These are phyloP conservation scores for Astrocystis sublimbata DNA, from an alignment of 495 filamentous ascomycete species.

Conservation along the genomic window DNA sequence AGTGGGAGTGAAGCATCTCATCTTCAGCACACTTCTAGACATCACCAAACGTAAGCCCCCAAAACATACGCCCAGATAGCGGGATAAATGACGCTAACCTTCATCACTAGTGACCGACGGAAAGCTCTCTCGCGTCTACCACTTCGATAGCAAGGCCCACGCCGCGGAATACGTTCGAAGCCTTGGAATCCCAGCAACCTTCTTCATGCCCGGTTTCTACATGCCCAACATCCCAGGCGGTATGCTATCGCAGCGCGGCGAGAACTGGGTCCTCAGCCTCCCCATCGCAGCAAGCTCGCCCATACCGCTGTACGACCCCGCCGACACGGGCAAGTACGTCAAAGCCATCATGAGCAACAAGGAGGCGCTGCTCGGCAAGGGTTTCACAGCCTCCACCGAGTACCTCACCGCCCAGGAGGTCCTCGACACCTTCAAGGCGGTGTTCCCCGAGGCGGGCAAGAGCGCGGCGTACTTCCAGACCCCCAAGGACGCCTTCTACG, in stretches of 20 bases:
- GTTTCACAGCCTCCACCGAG: slow-evolving; percentile 48
- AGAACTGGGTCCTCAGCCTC: slow-evolving; percentile 44
- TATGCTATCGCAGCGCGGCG: slow-evolving; percentile 33
- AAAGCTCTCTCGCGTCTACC: slow-evolving; percentile 51
- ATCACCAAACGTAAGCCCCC: slow-evolving; percentile 15
- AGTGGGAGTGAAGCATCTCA: slow-evolving; percentile 50
- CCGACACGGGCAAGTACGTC: slow-evolving; percentile 60
- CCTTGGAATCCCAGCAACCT: slow-evolving; percentile 52
- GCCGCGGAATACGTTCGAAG: slow-evolving; percentile 59
- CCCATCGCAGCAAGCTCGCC: slow-evolving; percentile 40
- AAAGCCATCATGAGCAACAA: slow-evolving; percentile 49
- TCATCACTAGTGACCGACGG: slow-evolving; percentile 42
- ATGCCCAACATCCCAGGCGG: slow-evolving; percentile 53
- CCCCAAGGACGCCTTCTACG: slow-evolving; percentile 49
- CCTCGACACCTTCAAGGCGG: slow-evolving; percentile 49
- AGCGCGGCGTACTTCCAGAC: slow-evolving; percentile 45
- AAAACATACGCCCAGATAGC: neutral
- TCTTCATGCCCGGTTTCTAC: slow-evolving; percentile 60
- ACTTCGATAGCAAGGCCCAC: slow-evolving; percentile 64
- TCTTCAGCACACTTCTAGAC: slow-evolving; percentile 47
- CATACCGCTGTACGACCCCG: slow-evolving; percentile 57
- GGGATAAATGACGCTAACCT: neutral
- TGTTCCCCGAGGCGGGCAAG: slow-evolving; percentile 51
- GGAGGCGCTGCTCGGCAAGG: slow-evolving; percentile 42
- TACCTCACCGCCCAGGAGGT: slow-evolving; percentile 52